phyloP scores from a whole-genome alignment of 768 basidiomycete species.

The Agaricus blazei region DNA sequence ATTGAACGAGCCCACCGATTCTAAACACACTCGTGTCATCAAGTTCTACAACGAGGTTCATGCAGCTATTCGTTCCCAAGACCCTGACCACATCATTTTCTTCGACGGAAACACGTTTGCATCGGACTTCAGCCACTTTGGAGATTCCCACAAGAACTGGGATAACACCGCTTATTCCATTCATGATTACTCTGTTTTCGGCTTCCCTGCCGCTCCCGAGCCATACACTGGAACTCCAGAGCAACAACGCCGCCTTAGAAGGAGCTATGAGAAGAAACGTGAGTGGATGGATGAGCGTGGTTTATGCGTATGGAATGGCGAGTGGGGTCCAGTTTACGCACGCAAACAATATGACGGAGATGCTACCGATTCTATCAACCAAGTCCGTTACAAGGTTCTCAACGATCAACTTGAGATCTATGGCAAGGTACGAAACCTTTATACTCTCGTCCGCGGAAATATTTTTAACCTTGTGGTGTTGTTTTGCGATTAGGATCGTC shows the following conservation, averaged over 20 bases:
- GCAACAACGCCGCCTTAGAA: conserved; percentile 45
- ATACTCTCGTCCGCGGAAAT: background rate
- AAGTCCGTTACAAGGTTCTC: conserved; percentile 56
- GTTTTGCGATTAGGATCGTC: conserved; percentile 39
- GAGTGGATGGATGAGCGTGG: conserved; percentile 69
- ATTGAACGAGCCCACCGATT: conserved; percentile 78
- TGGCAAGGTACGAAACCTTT: conserved; percentile 38
- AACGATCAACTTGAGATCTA: conserved; percentile 74
- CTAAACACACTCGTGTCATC: conserved; percentile 58
- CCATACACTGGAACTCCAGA: conserved; percentile 46
- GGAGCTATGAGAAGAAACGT: conserved; percentile 68
- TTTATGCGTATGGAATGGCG: conserved; percentile 74
- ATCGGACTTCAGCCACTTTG: conserved; percentile 70
- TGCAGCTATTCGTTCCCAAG: conserved; percentile 64
- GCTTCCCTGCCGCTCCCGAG: conserved; percentile 60
- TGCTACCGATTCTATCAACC: conserved; percentile 62
- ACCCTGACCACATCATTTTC: conserved; percentile 70
- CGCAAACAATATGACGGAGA: conserved; percentile 54
- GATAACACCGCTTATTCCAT: conserved; percentile 73
- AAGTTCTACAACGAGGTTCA: conserved; percentile 66
- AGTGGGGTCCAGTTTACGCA: conserved; percentile 82
- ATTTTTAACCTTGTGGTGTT: background rate
- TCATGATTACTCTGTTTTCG: conserved; percentile 73
- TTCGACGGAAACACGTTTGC: conserved; percentile 85
- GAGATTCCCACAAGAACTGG: conserved; percentile 57